Base-by-base conservation (phyloP, 352 stramenopile genomes). In the Blastocystis sp. region DNA sequence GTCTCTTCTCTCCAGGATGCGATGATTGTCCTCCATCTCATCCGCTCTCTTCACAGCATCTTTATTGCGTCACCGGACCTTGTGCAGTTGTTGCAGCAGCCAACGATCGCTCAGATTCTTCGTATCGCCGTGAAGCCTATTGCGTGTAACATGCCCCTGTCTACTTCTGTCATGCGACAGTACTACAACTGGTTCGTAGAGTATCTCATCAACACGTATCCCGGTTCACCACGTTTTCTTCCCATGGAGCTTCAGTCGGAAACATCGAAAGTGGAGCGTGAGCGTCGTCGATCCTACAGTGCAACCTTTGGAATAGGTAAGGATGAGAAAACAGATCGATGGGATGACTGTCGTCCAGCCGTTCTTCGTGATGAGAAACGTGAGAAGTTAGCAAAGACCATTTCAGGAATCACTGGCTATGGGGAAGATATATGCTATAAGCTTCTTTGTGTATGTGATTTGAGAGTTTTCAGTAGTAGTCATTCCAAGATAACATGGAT, bases 131-230 rank as follows among this genome's bases (percentile, higher is more conserved):
- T 89, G 26, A 73, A 65, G 47, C 41, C 78, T 4, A 24, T 76
- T 7, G 54, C 78, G 1, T 30, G n/a, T 8, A 89, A 89, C 34
- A 24, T 50, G 18, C 50, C 53, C 3, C 9, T 89, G 11, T 24
- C 37, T 30, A n/a, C 47, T 3, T 56, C 62, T 7, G 50, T 45
- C 4, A 63, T 89, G 11, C 34, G 37, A 24, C 78, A 89, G 55
- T 89, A 79, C 30, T 62, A 64, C 39, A 89, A 89, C 55, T 79
- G 66, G 63, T 89, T 89, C 63, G 53, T 89, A 43, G 78, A 89
- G 37, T 89, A 79, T 41, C 56, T 89, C 13, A 78, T 89, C 43
- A 89, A 89, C 41, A 89, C 78, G 34, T 89, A 76, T 34, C 78
- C 78, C 37, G 78, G 78, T n/a, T 79, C 63, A 34, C 63, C 66